Percentiles rank a stretch among this genome's conserved stretches.
These are phyloP conservation scores for Xylariomycetidae sp. DNA, from an alignment of 2,329 filamentous ascomycete species.

Conservation along the genomic window DNA sequence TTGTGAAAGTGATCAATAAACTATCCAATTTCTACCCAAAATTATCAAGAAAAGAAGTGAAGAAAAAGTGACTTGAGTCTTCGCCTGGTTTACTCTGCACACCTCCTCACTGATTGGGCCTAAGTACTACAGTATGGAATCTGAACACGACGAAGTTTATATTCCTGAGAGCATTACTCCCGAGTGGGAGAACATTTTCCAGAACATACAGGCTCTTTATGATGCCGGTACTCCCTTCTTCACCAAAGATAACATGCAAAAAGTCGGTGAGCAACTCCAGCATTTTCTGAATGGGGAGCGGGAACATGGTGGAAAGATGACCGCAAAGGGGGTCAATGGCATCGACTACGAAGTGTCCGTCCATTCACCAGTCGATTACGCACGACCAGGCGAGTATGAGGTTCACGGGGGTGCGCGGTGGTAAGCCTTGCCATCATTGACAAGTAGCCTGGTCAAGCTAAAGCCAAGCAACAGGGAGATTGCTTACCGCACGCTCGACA, in stretches of 20 bases:
- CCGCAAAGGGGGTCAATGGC: constrained; percentile 9
- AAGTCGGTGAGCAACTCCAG: constrained; percentile 9
- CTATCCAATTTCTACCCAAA: too few species aligned
- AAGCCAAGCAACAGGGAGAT: constrained; percentile 9
- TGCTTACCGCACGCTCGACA: constrained; percentile 8
- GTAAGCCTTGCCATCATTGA: constrained; percentile 9
- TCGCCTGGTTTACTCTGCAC: too few species aligned
- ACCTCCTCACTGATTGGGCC: too few species aligned
- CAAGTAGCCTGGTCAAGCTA: constrained; percentile 1
- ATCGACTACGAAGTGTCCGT: constrained; percentile 11
- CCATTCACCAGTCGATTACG: constrained; percentile 2
- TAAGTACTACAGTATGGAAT: too few species aligned
- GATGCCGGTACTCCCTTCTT: constrained; percentile 13
- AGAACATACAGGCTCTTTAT: constrained; percentile 11
- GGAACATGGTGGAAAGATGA: constrained; percentile 8
- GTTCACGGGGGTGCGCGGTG: constrained; percentile 8
- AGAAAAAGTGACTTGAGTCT: too few species aligned
- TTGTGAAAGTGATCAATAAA: too few species aligned
- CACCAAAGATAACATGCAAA: constrained; percentile 11
- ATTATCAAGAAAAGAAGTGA: too few species aligned
- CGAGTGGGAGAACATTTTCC: too few species aligned
- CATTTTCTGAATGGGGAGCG: constrained; percentile 8
- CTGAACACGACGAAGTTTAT: too few species aligned
- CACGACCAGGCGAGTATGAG: constrained; percentile 7
- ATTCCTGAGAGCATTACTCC: too few species aligned